phyloP scores from a whole-genome alignment of 2,329 filamentous ascomycete species.

The Teratosphaeria viscida region DNA sequence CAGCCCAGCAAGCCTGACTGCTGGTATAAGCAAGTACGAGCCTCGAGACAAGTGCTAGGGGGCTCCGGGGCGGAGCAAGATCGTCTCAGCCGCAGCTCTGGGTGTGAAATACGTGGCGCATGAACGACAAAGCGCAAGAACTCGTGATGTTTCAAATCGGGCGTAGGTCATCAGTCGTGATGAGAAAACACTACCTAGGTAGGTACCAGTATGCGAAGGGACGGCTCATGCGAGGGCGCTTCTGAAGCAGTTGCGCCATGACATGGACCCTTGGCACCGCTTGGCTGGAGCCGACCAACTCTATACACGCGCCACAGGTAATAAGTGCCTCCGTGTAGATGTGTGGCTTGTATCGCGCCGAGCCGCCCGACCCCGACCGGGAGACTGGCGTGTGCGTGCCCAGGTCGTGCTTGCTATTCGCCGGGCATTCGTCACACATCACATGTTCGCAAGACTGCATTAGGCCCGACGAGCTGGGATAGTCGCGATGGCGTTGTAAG shows the following conservation, averaged over 20 bases:
- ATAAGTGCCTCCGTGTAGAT: neutral
- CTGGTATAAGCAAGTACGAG: neutral
- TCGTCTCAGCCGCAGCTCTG: neutral
- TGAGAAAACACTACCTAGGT: neutral
- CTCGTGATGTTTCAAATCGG: neutral
- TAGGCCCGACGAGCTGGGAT: neutral
- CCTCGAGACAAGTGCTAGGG: neutral
- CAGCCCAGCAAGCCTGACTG: neutral
- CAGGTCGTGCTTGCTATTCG: neutral
- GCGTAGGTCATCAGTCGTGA: neutral
- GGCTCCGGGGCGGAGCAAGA: neutral
- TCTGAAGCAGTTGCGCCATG: neutral
- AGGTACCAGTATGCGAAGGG: neutral
- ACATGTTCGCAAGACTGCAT: neutral
- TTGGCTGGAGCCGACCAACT: too few species aligned
- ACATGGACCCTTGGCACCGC: neutral
- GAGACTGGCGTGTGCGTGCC: neutral
- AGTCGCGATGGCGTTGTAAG: neutral
- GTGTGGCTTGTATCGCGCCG: neutral
- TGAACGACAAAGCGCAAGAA: neutral
- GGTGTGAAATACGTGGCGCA: neutral
- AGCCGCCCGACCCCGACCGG: too few species aligned
- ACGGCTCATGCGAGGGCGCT: neutral
- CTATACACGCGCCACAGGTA: neutral
- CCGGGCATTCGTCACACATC: neutral